phyloP scores from a whole-genome alignment of 139 green algal species.

The Edaphochlamys debaryana region DNA sequence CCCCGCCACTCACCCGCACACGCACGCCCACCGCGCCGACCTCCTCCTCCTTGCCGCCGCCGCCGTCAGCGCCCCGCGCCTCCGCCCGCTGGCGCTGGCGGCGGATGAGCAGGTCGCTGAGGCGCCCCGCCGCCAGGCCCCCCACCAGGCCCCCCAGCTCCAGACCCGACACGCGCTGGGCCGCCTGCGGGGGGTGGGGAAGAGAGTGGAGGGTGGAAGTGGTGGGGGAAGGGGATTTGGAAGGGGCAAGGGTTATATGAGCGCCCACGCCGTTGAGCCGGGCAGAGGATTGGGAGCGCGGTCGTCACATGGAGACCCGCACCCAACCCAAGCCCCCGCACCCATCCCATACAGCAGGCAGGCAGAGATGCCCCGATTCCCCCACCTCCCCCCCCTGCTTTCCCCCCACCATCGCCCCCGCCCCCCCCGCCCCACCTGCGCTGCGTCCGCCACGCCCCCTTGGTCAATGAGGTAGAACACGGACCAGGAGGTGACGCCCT shows the following conservation, averaged over 20 bases:
- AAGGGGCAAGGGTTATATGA: no score
- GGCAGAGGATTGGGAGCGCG: neutral
- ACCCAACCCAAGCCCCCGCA: no score
- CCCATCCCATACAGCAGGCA: no score
- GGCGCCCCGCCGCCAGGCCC: slow-evolving; percentile 5
- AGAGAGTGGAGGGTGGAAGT: no score
- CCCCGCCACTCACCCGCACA: slow-evolving; percentile 41
- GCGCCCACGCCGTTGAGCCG: no score
- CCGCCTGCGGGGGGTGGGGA: slow-evolving; percentile 30
- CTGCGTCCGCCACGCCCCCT: slow-evolving; percentile 81
- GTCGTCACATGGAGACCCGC: no score
- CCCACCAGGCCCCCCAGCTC: slow-evolving; percentile 88
- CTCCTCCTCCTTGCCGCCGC: neutral
- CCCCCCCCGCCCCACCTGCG: slow-evolving; percentile 49
- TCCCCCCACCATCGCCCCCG: no score
- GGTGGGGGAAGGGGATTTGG: no score
- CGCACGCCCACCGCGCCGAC: slow-evolving; percentile 50
- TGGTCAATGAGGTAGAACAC: slow-evolving; percentile 80
- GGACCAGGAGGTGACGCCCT: slow-evolving; percentile 83
- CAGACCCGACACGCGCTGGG: slow-evolving; percentile 78
- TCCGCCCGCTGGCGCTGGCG: slow-evolving; percentile 12
- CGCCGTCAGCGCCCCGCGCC: neutral
- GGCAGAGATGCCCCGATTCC: no score
- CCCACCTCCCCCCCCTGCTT: no score
- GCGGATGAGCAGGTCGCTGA: slow-evolving; percentile 77